Base-by-base conservation (phyloP, 768 basidiomycete species). In the Cystofilobasidium ferigula region DNA sequence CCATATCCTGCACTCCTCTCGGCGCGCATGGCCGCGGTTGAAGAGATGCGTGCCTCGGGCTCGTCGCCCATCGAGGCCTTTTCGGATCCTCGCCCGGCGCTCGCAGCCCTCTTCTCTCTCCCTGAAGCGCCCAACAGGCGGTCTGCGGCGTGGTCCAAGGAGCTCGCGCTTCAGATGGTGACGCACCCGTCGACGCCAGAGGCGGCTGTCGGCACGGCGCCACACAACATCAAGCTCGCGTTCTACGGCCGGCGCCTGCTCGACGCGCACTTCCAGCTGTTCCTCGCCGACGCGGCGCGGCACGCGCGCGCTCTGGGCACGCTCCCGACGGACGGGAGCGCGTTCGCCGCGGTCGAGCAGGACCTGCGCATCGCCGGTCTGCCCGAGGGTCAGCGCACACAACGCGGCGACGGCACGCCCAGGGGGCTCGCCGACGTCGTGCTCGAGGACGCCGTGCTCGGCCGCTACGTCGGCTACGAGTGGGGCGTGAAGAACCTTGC, bases 151-250 rank as follows among this genome's bases (percentile, higher is more conserved):
- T 35, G 45, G 14, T 34, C 57, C 13, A n/a, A 64, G n/a, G 63
- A 67, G 8, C 59, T 67, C 42, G 59, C 54, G 14, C 28, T 47
- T 18, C 65, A 67, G 54, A 67, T 67, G 58, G 35, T 67, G 36
- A 67, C 65, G 32, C 60, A 67, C 53, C 26, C 35, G 36, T 45
- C 40, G n/a, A 32, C 36, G 26, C 30, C 28, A 18, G 38, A 42
- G n/a, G 59, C 43, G 12, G 6, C 9, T 0, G 14, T 48, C 38
- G 65, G 65, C 22, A 45, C 54, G 14, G 59, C 58, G 16, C 53
- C 58, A 12, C 47, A 67, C 48, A 67, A 67, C 60, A 20, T 30
- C 42, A 35, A 36, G 40, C 60, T 67, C 18, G 59, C 60, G 22
- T 67, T 67, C 53, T 18, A 43, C 38, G 65, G 65, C 3, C 51